Conservation (phyloP, 164 flowering plant species). For the Tetracentron sinense region DNA sequence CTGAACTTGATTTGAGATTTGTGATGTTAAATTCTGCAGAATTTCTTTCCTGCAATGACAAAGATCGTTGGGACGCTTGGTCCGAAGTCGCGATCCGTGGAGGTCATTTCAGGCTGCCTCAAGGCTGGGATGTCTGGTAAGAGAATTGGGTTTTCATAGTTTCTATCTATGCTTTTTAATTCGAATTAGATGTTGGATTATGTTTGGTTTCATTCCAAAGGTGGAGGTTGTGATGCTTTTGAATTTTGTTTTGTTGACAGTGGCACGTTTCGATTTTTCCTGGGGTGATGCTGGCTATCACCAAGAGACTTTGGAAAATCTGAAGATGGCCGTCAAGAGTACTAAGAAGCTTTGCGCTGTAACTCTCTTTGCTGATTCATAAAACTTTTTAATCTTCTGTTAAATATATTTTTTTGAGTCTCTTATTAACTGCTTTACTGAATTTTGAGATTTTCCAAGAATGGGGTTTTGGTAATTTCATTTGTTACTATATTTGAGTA, state of each 20-base stretch:
- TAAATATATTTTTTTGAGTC: neutral
- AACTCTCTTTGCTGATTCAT: conserved; percentile 6
- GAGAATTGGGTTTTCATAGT: neutral
- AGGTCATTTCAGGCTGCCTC: conserved; percentile 71
- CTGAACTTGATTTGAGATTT: conserved; percentile 1
- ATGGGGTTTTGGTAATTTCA: neutral
- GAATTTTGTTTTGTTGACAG: conserved; percentile 28
- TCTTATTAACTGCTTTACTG: neutral
- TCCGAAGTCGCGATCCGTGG: conserved; percentile 71
- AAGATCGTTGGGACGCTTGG: conserved; percentile 92
- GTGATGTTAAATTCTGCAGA: conserved; percentile 33
- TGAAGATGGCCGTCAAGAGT: conserved; percentile 74
- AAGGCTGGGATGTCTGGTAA: conserved; percentile 98
- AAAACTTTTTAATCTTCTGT: too few relatives aligned
- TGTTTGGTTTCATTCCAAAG: neutral
- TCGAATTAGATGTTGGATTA: too few relatives aligned
- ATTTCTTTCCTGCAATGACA: conserved; percentile 79
- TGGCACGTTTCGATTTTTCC: conserved; percentile 91
- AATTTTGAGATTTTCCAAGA: too few relatives aligned
- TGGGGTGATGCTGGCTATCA: conserved; percentile 82
- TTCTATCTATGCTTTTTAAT: neutral
- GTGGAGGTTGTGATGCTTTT: neutral
- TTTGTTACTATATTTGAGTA: too few relatives aligned
- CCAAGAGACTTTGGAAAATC: conserved; percentile 80
- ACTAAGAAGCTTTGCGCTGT: conserved; percentile 94